phyloP scores from a whole-genome alignment of 2,329 filamentous ascomycete genomes.

The Aureobasidium namibiae region DNA sequence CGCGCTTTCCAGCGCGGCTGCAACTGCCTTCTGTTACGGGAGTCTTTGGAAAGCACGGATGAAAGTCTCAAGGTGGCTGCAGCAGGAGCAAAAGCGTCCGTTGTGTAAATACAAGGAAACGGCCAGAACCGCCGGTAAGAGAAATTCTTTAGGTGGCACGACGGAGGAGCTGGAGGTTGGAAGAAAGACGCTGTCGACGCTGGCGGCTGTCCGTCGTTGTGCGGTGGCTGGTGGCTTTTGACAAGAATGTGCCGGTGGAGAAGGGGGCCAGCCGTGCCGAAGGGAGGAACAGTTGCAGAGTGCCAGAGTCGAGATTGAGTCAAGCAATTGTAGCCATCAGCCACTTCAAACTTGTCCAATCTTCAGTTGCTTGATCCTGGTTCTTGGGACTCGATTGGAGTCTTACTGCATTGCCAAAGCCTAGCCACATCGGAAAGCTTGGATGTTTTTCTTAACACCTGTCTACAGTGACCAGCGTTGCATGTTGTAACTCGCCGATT shows the following conservation, averaged over 20 bases:
- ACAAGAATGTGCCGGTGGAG: neutral
- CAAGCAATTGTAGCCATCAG: neutral
- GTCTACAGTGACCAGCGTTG: neutral
- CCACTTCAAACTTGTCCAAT: neutral
- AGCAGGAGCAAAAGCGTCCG: neutral
- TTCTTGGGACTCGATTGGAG: neutral
- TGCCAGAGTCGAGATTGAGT: neutral
- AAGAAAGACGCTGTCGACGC: neutral
- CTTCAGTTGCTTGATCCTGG: neutral
- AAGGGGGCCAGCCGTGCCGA: neutral
- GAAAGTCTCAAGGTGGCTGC: neutral
- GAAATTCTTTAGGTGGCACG: neutral
- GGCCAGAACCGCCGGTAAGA: neutral
- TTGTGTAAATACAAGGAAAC: neutral
- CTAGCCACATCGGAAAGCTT: neutral
- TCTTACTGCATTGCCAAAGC: neutral
- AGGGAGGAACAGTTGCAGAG: too few relatives aligned
- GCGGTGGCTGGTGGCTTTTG: slow-evolving; percentile 4
- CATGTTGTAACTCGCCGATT: neutral
- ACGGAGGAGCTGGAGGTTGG: neutral
- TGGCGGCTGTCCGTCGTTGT: neutral
- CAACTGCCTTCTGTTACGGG: neutral
- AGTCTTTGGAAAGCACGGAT: neutral
- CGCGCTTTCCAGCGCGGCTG: neutral
- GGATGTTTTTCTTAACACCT: neutral